Evolutionary conservation across 371 early-diverging fungal species (phyloP).

Genomic region (Dentiscutata heterogama): DNA sequence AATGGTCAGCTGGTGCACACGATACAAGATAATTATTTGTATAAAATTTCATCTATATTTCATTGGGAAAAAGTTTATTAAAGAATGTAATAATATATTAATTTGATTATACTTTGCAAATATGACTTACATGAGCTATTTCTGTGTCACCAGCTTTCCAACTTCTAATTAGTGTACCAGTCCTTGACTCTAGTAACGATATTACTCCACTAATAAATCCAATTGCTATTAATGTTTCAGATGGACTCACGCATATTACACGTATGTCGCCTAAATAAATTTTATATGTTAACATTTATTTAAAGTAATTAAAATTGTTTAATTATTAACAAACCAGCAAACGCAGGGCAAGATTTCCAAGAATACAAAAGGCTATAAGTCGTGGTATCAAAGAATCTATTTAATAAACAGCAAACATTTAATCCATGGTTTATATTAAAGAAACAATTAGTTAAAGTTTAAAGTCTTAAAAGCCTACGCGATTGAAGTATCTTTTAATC

Average conservation of each 20-base stretch:
- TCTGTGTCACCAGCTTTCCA: slow-evolving; percentile 77
- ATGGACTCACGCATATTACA: slow-evolving; percentile 55
- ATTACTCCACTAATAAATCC: slow-evolving; percentile 70
- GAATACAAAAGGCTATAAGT: slow-evolving; percentile 56
- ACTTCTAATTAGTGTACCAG: slow-evolving; percentile 67
- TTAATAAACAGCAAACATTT: background rate
- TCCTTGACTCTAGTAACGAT: slow-evolving; percentile 68
- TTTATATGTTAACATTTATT: background rate
- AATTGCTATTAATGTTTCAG: slow-evolving; percentile 69
- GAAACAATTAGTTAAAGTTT: background rate
- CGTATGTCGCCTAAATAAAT: slow-evolving; percentile 45
- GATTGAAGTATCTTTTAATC: slow-evolving; percentile 51
- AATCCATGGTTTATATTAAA: background rate
- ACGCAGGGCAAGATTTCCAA: slow-evolving; percentile 59
- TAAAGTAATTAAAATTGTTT: background rate
- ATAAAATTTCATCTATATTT: slow-evolving; percentile 67
- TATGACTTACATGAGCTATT: slow-evolving; percentile 62
- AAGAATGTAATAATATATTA: background rate
- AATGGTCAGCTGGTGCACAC: slow-evolving; percentile 72
- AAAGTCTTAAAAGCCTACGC: slow-evolving; percentile 8
- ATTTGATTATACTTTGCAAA: background rate
- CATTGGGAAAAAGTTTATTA: background rate
- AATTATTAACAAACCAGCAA: slow-evolving; percentile 48
- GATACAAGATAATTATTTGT: slow-evolving; percentile 68
- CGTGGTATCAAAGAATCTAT: slow-evolving; percentile 60